Conservation (phyloP, 2,329 filamentous ascomycete genomes). For the Pyrenophora tritici-repentis region DNA sequence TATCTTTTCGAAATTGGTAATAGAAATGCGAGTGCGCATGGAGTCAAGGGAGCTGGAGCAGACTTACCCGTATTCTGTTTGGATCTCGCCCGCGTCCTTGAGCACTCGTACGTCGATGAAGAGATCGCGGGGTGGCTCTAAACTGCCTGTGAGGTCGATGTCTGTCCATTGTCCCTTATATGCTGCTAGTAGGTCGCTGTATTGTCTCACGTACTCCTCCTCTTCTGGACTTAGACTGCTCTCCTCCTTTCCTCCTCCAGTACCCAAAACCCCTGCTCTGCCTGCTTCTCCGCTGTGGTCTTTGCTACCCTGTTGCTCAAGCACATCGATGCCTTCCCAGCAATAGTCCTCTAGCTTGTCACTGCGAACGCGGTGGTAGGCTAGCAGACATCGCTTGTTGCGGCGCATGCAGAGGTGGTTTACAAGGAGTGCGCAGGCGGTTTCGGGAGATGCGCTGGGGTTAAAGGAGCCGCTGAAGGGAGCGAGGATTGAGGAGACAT, state of each 20-base stretch:
- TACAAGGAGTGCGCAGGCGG: constrained; percentile 86
- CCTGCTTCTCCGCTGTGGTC: constrained; percentile 31
- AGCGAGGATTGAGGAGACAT: constrained; percentile 77
- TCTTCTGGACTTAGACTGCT: constrained; percentile 93
- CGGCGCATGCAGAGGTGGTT: constrained; percentile 94
- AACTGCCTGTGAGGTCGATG: constrained; percentile 88
- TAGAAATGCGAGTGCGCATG: neutral
- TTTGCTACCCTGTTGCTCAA: constrained; percentile 61
- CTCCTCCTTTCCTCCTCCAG: constrained; percentile 53
- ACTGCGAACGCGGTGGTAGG: constrained; percentile 87
- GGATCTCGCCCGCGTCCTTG: constrained; percentile 96
- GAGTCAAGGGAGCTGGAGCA: neutral
- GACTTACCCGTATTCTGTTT: constrained; percentile 95
- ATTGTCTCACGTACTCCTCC: constrained; percentile 92
- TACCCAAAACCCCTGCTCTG: constrained; percentile 51
- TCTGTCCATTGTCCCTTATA: constrained; percentile 99
- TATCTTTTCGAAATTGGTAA: neutral
- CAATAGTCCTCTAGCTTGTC: constrained; percentile 93
- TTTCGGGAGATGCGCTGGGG: constrained; percentile 78
- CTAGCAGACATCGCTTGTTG: constrained; percentile 93
- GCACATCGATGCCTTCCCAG: constrained; percentile 85
- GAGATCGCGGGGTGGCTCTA: constrained; percentile 91
- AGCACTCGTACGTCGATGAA: constrained; percentile 97
- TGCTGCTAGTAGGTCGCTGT: constrained; percentile 87
- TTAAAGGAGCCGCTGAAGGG: constrained; percentile 86